Conservation (phyloP, 2,329 filamentous ascomycete species). For the Fusarium albidum region DNA sequence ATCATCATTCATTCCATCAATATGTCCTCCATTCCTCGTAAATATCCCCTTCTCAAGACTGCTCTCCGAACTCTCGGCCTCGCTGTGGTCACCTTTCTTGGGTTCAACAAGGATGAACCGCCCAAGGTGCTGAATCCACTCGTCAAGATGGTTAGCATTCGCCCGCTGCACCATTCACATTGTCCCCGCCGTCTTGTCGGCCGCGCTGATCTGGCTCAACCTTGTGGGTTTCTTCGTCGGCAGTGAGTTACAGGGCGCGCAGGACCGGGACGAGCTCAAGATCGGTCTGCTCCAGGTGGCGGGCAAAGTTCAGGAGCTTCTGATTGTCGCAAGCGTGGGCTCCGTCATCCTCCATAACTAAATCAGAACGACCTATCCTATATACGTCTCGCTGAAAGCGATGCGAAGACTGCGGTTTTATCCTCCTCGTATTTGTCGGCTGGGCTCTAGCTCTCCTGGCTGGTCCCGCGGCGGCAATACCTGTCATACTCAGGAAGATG, state of each 20-base stretch:
- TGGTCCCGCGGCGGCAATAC: constrained; percentile 12
- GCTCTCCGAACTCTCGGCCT: constrained; percentile 5
- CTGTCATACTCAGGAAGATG: constrained; percentile 18
- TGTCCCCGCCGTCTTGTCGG: background rate
- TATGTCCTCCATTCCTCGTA: too few species aligned
- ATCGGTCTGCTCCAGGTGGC: constrained; percentile 15
- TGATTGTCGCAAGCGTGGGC: constrained; percentile 12
- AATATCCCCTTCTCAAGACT: background rate
- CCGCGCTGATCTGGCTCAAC: background rate
- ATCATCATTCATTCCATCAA: too few species aligned
- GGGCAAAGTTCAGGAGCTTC: constrained; percentile 21
- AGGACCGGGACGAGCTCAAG: constrained; percentile 5
- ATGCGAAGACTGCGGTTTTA: background rate
- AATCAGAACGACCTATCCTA: too few species aligned
- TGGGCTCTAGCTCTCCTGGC: constrained; percentile 18
- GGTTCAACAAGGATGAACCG: background rate
- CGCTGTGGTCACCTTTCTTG: background rate
- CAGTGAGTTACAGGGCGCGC: constrained; percentile 4
- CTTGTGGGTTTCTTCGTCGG: constrained; percentile 11
- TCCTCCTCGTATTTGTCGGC: background rate
- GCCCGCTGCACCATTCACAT: constrained; percentile 7
- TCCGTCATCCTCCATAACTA: constrained; percentile 19
- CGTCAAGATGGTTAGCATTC: background rate
- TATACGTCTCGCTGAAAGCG: background rate
- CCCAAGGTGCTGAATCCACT: background rate